Conservation (phyloP, 163 green algal genomes). For the Coccomyxa subellipsoidea region DNA sequence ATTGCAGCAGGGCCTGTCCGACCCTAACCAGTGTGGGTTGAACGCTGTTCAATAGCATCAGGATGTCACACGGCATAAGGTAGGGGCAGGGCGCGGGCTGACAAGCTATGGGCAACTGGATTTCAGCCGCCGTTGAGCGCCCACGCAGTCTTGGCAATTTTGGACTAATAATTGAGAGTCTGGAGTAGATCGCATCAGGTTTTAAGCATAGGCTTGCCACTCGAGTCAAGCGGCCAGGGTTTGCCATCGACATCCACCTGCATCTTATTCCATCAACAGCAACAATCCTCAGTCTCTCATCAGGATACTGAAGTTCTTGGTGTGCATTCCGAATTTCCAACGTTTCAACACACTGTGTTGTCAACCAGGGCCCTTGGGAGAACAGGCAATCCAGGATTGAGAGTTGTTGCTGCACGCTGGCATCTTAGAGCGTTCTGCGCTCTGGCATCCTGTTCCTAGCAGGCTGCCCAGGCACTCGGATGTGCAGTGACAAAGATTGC, state of each 20-base stretch:
- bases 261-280: neutral
- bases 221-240: conserved; percentile 39
- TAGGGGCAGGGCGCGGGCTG: no score
- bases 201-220: conserved; percentile 39
- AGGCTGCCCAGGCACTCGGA: neutral
- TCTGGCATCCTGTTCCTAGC: neutral
- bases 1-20: no score
- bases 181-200: no score
- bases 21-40: no score
- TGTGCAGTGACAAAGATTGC: conserved; percentile 7
- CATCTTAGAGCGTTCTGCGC: neutral
- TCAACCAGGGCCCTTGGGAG: no score
- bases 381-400: neutral
- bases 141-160: no score
- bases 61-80: no score
- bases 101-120: no score
- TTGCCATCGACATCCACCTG: conserved; percentile 45
- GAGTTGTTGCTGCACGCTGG: neutral
- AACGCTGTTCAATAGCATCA: no score
- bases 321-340: no score
- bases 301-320: neutral
- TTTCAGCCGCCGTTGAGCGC: no score
- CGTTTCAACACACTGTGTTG: neutral
- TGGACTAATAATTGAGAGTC: no score
- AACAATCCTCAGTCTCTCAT: neutral